These are phyloP conservation scores for Nymphaea colorata DNA, from an alignment of 164 flowering plant species.

Conservation along the genomic window DNA sequence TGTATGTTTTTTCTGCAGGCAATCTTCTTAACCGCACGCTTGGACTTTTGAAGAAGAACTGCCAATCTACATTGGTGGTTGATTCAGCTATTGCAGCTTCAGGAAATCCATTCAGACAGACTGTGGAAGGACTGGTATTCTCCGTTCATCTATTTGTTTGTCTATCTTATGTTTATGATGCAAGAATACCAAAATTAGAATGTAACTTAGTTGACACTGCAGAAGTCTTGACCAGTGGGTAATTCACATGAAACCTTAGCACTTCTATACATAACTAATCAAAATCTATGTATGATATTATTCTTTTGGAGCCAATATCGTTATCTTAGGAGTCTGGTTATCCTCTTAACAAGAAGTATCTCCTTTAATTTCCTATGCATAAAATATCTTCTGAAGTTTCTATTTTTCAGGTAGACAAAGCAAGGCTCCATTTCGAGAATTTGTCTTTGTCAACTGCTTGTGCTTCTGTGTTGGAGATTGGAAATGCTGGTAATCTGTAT, in stretches of 20 bases:
- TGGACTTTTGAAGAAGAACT: slow-evolving; percentile 85
- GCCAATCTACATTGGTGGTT: slow-evolving; percentile 62
- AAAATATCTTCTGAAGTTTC: neutral
- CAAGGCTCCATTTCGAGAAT: slow-evolving; percentile 49
- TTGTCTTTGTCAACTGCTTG: slow-evolving; percentile 80
- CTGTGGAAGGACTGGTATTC: slow-evolving; percentile 67
- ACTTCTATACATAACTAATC: neutral
- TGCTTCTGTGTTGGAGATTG: slow-evolving; percentile 81
- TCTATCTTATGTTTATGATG: neutral
- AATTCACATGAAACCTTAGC: too few species aligned
- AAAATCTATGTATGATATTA: too few species aligned
- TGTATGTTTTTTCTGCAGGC: slow-evolving; percentile 33
- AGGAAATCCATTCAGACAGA: slow-evolving; percentile 51
- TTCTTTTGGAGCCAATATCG: neutral
- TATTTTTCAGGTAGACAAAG: slow-evolving; percentile 53
- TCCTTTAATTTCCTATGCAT: neutral
- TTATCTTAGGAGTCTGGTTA: neutral
- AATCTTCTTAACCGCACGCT: slow-evolving; percentile 98
- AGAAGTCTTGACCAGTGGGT: too few species aligned
- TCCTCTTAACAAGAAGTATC: neutral
- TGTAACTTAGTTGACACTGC: too few species aligned
- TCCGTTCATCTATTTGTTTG: neutral
- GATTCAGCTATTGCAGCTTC: slow-evolving; percentile 80
- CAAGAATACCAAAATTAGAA: neutral
- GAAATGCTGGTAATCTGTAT: slow-evolving; percentile 80